phyloP scores from a whole-genome alignment of 2,329 filamentous ascomycete species.

The Tolypocladium sp. region DNA sequence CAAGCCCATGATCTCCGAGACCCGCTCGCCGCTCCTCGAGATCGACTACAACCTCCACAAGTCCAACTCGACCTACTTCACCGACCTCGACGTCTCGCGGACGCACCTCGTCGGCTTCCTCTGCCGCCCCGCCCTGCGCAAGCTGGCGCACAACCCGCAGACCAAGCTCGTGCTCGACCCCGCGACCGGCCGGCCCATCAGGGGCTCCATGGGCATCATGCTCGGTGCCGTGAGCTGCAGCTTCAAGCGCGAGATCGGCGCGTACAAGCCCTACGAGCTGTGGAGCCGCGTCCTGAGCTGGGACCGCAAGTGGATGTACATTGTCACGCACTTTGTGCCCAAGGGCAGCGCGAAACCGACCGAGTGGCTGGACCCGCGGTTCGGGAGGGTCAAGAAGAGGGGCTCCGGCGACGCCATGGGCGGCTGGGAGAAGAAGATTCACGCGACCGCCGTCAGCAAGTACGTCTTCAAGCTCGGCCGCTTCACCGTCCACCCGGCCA shows the following conservation, averaged over 20 bases:
- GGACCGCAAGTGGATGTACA: constrained; percentile 77
- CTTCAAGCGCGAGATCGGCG: constrained; percentile 65
- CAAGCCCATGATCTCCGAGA: constrained; percentile 57
- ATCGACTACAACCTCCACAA: constrained; percentile 85
- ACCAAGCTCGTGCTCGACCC: constrained; percentile 38
- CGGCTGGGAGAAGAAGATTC: constrained; percentile 53
- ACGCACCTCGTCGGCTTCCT: constrained; percentile 70
- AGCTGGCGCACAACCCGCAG: constrained; percentile 6
- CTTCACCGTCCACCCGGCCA: constrained; percentile 74
- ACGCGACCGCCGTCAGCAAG: constrained; percentile 66
- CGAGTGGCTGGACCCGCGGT: constrained; percentile 39
- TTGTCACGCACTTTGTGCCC: constrained; percentile 65
- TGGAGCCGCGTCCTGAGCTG: constrained; percentile 62
- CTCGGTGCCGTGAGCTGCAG: constrained; percentile 65
- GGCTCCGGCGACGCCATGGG: constrained; percentile 24
- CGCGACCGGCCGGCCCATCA: constrained; percentile 36
- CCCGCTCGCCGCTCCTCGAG: constrained; percentile 62
- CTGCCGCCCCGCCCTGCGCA: constrained; percentile 33
- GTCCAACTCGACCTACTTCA: constrained; percentile 77
- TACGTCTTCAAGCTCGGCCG: constrained; percentile 78
- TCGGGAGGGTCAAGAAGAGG: constrained; percentile 30
- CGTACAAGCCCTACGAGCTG: constrained; percentile 63
- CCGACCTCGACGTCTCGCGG: constrained; percentile 75
- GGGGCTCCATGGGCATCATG: constrained; percentile 50
- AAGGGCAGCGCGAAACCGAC: constrained; percentile 47